Base-by-base conservation (phyloP, 352 stramenopile species). In the Phytophthora ramorum region DNA sequence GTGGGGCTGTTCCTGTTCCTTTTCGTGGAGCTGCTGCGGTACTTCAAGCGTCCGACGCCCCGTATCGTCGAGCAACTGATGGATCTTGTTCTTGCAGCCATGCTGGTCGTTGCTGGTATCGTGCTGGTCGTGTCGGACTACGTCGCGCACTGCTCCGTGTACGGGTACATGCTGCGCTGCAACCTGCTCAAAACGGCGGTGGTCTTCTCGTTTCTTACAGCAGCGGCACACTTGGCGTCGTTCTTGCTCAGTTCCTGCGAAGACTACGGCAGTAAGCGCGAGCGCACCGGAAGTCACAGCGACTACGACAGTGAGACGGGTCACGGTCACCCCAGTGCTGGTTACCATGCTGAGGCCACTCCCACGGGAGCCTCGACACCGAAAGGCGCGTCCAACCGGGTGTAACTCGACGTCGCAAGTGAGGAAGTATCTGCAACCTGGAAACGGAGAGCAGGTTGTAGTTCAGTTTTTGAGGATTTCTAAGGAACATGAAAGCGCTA, bases 141-240 rank as follows among this genome's bases (percentile, higher is more conserved):
- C 51, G 81, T 92, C 14, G 37, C 73, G 20, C 56, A 90, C 58
- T 92, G 83, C 60, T 68, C 67, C 10, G 65, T 90, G 12, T 92
- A 91, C 56, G 76, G 76, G 49, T 85, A 85, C 73, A 90, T 89
- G 83, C 66, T 92, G 28, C 83, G 79, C 55, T 92, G 83, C 69
- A 68, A 70, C 32, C 24, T 61, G 19, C 51, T 92, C 28, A 78
- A 75, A 19, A 82, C 79, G 0, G 76, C 73, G 0, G 79, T 90
- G 12, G 78, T 90, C 4, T 92, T 92, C 63, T 85, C 76, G 28
- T 92, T 90, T 46, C 61, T 92, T 7, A 76, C 79, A 22, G 83
- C 86, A 45, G 71, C 74, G 46, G 60, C 82, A 5, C 87, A 76
- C 44, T 65, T 92, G 10, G 53, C 73, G 26, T 78, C 74, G 19